phyloP scores from a whole-genome alignment of 805 yeast species.

The Yarrowia sp. region DNA sequence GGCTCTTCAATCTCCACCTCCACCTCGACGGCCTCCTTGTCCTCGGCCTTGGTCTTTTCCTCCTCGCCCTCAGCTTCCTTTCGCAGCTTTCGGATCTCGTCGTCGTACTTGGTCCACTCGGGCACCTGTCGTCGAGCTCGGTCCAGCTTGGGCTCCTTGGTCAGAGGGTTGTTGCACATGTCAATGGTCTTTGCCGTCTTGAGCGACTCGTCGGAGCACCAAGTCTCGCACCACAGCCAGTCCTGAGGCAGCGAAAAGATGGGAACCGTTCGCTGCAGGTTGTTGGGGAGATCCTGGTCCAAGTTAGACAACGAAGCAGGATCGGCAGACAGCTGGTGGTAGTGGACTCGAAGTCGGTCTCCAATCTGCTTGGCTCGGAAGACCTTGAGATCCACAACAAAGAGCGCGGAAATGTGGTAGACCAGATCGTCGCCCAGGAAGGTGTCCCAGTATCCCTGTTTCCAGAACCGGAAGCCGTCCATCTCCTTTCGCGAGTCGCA shows the following conservation, averaged over 20 bases:
- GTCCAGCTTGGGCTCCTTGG: conserved; percentile 73
- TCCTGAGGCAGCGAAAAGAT: conserved; percentile 74
- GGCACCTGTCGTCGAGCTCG: conserved; percentile 72
- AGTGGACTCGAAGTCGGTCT: conserved; percentile 74
- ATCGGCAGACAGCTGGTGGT: conserved; percentile 76
- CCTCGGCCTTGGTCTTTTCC: neutral
- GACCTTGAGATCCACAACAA: conserved; percentile 67
- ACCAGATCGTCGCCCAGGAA: conserved; percentile 53
- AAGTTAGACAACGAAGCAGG: conserved; percentile 74
- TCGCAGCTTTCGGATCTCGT: conserved; percentile 43
- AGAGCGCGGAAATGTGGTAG: conserved; percentile 82
- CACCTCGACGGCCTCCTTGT: neutral
- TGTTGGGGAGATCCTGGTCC: conserved; percentile 93
- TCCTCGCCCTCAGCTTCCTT: conserved; percentile 22
- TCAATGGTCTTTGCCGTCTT: conserved; percentile 72
- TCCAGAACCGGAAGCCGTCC: conserved; percentile 91
- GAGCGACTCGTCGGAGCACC: conserved; percentile 71
- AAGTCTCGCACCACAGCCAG: conserved; percentile 93
- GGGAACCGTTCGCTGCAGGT: conserved; percentile 63
- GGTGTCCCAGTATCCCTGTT: conserved; percentile 82
- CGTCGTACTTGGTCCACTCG: conserved; percentile 70
- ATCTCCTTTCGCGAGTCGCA: conserved; percentile 72
- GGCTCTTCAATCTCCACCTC: conserved; percentile 3
- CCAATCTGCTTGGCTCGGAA: conserved; percentile 72
- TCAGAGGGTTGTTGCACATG: conserved; percentile 76